Base-by-base conservation (phyloP, 352 stramenopile species). In the Phytophthora brassicae region DNA sequence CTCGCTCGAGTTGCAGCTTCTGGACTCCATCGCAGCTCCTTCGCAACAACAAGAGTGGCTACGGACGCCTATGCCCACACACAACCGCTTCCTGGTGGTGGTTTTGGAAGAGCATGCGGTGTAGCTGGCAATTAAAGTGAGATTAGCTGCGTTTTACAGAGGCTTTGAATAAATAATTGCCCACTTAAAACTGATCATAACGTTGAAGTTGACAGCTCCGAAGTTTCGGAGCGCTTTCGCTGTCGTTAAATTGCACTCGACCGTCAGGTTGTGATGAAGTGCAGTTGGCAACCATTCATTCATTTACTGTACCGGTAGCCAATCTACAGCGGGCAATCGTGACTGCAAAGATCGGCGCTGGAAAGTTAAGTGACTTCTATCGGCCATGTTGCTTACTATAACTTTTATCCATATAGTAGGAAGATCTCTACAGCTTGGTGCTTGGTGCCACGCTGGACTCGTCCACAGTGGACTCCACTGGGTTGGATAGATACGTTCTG, bases 11-110 rank as follows among this genome's bases (percentile, higher is more conserved):
- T 56, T 73, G n/a, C 36, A 38, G 33, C 38, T 59, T 13, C 23
- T 58, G 41, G 46, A 57, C 23, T 46, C 47, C 13, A 38, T 36
- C 5, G 28, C n/a, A 26, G 17, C 24, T 2, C 20, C 35, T n/a
- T 31, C 52, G 19, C 39, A 12, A 24, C 47, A 28, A 14, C 61
- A 70, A 16, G 31, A 48, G 22, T 79, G 71, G 71, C 51, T 71
- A 22, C 19, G 41, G 17, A 48, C 64, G 22, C 72, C 72, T 20
- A 70, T 63, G 45, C 71, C 71, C 26, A 53, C 60, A 23, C 53
- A 68, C 35, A 79, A 75, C 55, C 49, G 64, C 14, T 41, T 77
- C 16, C 44, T 72, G n/a, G 24, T 80, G 38, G 62, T 58, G 33
- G 56, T 72, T 2, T 56, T 80, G 42, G 56, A 69, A 13, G 55